phyloP scores from a whole-genome alignment of 1,139 yeast species.

The Blastobotrys capitulatus region DNA sequence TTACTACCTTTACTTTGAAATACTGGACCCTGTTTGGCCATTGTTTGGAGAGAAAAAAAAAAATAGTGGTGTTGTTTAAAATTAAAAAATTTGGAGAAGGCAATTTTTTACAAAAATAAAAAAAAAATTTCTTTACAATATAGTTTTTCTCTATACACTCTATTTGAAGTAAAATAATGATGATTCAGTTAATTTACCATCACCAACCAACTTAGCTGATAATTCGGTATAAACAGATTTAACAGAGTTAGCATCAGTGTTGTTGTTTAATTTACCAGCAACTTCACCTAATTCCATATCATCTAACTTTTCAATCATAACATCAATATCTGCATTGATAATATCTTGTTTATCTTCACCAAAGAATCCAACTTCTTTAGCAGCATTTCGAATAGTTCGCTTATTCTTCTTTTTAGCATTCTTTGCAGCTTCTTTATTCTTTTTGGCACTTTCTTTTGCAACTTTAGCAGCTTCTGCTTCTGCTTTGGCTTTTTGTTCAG shows the following conservation, averaged over 20 bases:
- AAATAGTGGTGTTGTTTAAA: background rate
- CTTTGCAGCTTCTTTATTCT: conserved; percentile 96
- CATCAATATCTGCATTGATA: conserved; percentile 56
- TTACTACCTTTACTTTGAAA: conserved; percentile 36
- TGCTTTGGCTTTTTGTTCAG: conserved; percentile 75
- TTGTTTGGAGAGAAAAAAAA: background rate
- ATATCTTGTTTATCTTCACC: conserved; percentile 65
- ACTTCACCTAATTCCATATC: conserved; percentile 68
- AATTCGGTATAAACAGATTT: conserved; percentile 48
- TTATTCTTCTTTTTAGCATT: conserved; percentile 96
- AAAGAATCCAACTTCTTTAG: conserved; percentile 80
- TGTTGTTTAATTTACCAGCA: conserved; percentile 54
- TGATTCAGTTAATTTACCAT: conserved; percentile 35
- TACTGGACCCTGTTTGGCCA: conserved; percentile 14
- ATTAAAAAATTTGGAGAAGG: too few relatives aligned
- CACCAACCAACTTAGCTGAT: conserved; percentile 40
- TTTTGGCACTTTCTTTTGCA: conserved; percentile 63
- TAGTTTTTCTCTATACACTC: background rate
- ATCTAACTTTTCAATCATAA: conserved; percentile 70
- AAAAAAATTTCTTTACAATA: background rate
- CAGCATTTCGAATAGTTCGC: conserved; percentile 80
- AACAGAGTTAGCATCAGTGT: conserved; percentile 44
- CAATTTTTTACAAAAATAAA: too few relatives aligned
- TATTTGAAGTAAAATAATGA: conserved; percentile 9
- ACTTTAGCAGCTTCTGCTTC: conserved; percentile 59